A percentile compares a stretch with the other conserved stretches of the same genome.
Conservation (phyloP, 75 land plant species). For the Larix kaempferi region DNA sequence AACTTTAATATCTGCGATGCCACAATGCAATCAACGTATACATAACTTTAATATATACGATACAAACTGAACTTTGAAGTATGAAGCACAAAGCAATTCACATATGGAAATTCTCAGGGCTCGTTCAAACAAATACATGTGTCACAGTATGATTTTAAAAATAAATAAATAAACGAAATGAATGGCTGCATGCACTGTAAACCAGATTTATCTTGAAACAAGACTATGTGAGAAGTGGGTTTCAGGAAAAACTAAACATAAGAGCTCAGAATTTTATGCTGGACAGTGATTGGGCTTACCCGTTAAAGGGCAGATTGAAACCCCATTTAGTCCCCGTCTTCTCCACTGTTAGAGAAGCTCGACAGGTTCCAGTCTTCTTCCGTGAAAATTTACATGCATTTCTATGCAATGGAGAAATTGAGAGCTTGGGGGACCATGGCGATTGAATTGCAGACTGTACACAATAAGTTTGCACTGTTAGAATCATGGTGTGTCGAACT, state of each 20-base stretch:
- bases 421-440: background rate
- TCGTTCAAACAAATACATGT: no score
- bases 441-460: background rate
- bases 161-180: no score
- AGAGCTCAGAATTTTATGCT: background rate
- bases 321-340: slow-evolving; percentile 2
- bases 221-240: background rate
- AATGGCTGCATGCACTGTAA: background rate
- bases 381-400: background rate
- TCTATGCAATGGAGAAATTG: background rate
- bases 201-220: background rate
- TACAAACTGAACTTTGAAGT: no score
- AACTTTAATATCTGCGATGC: no score
- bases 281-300: background rate
- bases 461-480: background rate
- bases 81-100: no score
- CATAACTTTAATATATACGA: no score
- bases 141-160: no score
- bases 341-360: background rate
- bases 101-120: no score
- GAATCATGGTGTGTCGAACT: background rate
- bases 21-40: no score
- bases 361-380: background rate
- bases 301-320: background rate
- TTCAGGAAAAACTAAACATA: background rate